Evolutionary conservation across 805 yeast species (phyloP), one percentile per base, ranked within the genome.

Genomic region (Kregervanrija fluxuum): DNA sequence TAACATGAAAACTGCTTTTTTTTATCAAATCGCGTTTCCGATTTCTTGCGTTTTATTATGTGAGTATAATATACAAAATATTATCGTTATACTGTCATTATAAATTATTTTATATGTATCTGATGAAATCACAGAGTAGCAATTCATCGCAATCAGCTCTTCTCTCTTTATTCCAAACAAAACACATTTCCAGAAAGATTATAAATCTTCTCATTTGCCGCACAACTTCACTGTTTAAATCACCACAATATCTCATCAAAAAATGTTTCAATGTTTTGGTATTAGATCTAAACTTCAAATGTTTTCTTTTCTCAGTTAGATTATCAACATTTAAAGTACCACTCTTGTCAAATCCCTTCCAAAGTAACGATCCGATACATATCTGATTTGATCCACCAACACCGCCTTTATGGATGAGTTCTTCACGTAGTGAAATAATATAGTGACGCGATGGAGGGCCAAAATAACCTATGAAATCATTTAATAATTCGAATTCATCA

Each of bases 401-500:
- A 3, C 68, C 63, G 0, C 75, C 75, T 22, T 57, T 47, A 11
- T 52, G 50, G 11, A 57, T 40, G 5, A 79, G 45, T 8, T 63
- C 67, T 8, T 65, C 57, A 34, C 82, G 58, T 44, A 73, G 61
- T 8, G 58, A 52, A 11, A 64, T 22, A 2, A 80, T 67, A 4
- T 68, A 60, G 3, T 59, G 43, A 56, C 68, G 60, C 5, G 66
- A 57, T 0, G 82, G 82, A 1, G 68, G 60, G 1, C 80, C 81
- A 49, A 75, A 67, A 37, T 67, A 52, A 6, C 46, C 47, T 3
- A 74, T 41, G 10, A 69, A 65, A 15, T 62, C 56, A 1, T 71
- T 69, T 31, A 75, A 53, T 38, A 77, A 71, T 38, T 74, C 78
- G 30, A 64, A 57, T 49, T 77, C 82, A 45, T 69, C 69, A 37